phyloP scores from a whole-genome alignment of 1,139 yeast genomes.

The Spencermartinsiella ligniputridi region DNA sequence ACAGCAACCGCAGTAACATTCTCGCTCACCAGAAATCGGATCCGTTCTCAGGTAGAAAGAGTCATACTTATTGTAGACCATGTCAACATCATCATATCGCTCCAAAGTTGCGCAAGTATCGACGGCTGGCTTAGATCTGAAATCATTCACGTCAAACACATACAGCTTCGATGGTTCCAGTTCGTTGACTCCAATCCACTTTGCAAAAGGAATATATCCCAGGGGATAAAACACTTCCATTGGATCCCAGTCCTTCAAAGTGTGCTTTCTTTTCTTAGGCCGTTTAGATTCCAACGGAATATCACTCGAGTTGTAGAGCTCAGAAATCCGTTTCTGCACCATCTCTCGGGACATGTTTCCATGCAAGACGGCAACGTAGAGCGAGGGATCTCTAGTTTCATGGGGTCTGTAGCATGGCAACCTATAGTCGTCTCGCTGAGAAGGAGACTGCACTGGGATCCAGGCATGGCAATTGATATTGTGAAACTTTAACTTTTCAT shows the following conservation, averaged over 20 bases:
- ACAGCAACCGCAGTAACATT: slow-evolving; percentile 23
- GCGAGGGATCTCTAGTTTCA: slow-evolving; percentile 12
- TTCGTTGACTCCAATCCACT: slow-evolving; percentile 20
- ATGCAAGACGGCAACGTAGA: slow-evolving; percentile 16
- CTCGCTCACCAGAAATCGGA: slow-evolving; percentile 13
- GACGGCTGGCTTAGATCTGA: slow-evolving; percentile 13
- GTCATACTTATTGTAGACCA: slow-evolving; percentile 19
- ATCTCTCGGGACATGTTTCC: background rate
- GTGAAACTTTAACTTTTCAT: slow-evolving; percentile 11
- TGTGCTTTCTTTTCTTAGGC: slow-evolving; percentile 11
- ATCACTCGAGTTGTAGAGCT: background rate
- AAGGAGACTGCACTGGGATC: slow-evolving; percentile 6
- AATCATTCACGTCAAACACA: slow-evolving; percentile 16
- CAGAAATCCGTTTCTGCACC: background rate
- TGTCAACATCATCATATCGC: slow-evolving; percentile 13
- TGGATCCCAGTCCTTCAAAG: slow-evolving; percentile 21
- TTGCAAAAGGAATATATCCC: slow-evolving; percentile 18
- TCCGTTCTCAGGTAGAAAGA: slow-evolving; percentile 16
- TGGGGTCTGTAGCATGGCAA: slow-evolving; percentile 11
- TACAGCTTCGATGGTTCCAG: slow-evolving; percentile 13
- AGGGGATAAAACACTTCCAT: slow-evolving; percentile 19
- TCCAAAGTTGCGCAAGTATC: slow-evolving; percentile 9
- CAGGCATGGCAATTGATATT: slow-evolving; percentile 15
- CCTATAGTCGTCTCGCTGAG: background rate
- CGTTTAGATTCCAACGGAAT: background rate